A percentile compares a stretch with the other conserved stretches of the same genome.
These are phyloP conservation scores for Soucietia sequanensis DNA, from an alignment of 805 yeast species.

Conservation along the genomic window DNA sequence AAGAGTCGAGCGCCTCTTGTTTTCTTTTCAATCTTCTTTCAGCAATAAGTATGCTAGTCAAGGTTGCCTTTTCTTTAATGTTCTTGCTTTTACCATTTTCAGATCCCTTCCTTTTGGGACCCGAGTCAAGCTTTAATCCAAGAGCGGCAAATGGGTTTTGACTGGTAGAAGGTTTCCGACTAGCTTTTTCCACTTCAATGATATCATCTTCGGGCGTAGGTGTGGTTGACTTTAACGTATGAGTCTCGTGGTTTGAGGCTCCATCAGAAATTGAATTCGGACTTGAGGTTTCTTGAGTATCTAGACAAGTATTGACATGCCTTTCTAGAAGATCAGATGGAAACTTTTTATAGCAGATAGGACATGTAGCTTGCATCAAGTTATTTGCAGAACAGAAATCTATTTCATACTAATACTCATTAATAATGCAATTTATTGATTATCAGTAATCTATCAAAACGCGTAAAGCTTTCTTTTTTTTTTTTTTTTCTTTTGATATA, in stretches of 20 bases:
- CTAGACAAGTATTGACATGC: constrained; percentile 43
- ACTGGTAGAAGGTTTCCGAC: background rate
- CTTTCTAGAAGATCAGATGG: constrained; percentile 27
- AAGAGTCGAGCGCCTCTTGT: constrained; percentile 7
- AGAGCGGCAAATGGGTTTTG: constrained; percentile 30
- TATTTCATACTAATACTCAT: too few species aligned
- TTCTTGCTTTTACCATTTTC: constrained; percentile 10
- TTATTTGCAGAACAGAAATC: too few species aligned
- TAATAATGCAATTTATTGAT: too few species aligned
- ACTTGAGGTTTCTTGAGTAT: constrained; percentile 19
- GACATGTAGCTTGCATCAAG: constrained; percentile 33
- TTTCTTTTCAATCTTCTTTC: constrained; percentile 25
- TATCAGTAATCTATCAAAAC: too few species aligned
- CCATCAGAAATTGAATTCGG: background rate
- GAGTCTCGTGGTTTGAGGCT: background rate
- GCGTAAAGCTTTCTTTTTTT: too few species aligned
- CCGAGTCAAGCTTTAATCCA: constrained; percentile 30
- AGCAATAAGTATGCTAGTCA: constrained; percentile 34
- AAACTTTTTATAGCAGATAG: constrained; percentile 31
- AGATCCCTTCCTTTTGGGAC: constrained; percentile 12
- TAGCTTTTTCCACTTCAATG: constrained; percentile 2
- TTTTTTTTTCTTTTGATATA: too few species aligned
- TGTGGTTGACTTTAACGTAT: constrained; percentile 1
- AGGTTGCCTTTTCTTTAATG: constrained; percentile 25
- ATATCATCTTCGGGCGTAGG: background rate